Conservation (phyloP, 345 rosid genomes). For the Lumnitzera littorea region DNA sequence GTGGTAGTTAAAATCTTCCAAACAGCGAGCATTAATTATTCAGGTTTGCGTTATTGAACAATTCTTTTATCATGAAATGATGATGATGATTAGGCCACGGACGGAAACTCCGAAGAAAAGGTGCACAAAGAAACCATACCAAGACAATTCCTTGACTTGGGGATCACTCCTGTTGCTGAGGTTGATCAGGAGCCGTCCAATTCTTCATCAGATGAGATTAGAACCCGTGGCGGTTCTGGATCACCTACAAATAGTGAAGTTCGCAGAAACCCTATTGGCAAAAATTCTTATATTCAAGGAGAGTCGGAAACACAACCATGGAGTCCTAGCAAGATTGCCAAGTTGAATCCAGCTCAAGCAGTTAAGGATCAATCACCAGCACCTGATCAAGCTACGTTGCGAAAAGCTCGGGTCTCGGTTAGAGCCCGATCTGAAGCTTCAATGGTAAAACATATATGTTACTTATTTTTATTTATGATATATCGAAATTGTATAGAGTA, state of each 20-base stretch:
- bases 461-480: too few relatives aligned
- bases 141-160: constrained; percentile 39
- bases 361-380: constrained; percentile 27
- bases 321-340: constrained; percentile 31
- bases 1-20: too few relatives aligned
- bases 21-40: too few relatives aligned
- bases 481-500: too few relatives aligned
- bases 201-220: constrained; percentile 33
- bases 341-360: constrained; percentile 23
- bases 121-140: constrained; percentile 8
- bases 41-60: too few relatives aligned
- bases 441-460: neutral
- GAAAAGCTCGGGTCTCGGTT: constrained; percentile 56
- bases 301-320: constrained; percentile 6
- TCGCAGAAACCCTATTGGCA: neutral
- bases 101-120: too few relatives aligned
- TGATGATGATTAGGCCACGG: too few relatives aligned
- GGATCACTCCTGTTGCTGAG: constrained; percentile 14
- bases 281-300: constrained; percentile 9
- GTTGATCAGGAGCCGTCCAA: constrained; percentile 27
- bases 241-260: neutral
- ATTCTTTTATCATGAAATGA: too few relatives aligned
- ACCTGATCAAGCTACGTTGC: constrained; percentile 35
- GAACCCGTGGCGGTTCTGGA: neutral
- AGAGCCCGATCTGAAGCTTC: constrained; percentile 42